Evolutionary conservation across 345 rosid species (phyloP).

Genomic region (Eucalyptus regnans): DNA sequence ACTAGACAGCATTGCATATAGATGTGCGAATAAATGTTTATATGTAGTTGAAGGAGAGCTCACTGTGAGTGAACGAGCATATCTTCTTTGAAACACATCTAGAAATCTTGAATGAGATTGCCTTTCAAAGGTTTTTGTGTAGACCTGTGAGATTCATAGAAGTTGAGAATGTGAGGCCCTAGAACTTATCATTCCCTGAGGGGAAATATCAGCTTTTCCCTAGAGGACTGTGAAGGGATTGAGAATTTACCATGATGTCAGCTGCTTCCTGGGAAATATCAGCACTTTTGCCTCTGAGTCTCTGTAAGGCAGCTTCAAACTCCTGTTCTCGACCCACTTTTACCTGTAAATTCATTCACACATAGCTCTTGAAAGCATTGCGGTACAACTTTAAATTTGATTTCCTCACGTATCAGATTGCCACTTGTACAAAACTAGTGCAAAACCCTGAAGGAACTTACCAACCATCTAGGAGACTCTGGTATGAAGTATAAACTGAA

Average conservation of each 20-base stretch:
- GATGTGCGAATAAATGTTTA: not conserved
- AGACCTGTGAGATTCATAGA: conserved; percentile 11
- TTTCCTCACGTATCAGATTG: not conserved
- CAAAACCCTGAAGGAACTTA: not conserved
- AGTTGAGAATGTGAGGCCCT: not conserved
- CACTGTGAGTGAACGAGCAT: conserved; percentile 37
- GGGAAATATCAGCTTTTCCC: not conserved
- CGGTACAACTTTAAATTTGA: not conserved
- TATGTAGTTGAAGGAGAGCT: not conserved
- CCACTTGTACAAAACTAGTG: not conserved
- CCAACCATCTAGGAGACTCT: conserved; percentile 31
- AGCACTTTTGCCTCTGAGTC: conserved; percentile 29
- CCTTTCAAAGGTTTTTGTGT: conserved; percentile 15
- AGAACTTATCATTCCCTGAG: not conserved
- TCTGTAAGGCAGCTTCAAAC: conserved; percentile 22
- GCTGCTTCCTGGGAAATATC: conserved; percentile 35
- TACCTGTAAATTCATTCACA: conserved; percentile 2
- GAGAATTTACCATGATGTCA: conserved; percentile 24
- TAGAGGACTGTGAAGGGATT: not conserved
- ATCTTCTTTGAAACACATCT: conserved; percentile 47
- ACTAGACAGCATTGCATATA: not conserved
- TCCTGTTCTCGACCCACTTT: conserved; percentile 24
- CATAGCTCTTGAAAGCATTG: not conserved
- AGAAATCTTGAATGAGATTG: conserved; percentile 9
- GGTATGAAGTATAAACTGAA: conserved; percentile 12